These are phyloP conservation scores for Camellia granthamiana DNA, from an alignment of 148 eudicot species.

Conservation along the genomic window DNA sequence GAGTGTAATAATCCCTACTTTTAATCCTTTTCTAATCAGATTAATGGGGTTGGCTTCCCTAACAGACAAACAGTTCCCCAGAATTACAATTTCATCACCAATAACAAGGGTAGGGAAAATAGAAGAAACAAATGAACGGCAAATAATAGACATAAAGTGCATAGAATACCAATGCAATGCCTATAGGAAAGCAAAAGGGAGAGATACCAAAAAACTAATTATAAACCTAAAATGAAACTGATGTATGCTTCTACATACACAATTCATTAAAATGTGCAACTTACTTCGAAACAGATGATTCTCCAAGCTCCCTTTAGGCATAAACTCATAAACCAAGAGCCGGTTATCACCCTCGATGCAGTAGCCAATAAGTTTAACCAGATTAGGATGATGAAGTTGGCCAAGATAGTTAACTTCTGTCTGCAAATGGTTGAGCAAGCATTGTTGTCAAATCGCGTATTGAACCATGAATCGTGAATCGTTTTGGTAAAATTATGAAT, in stretches of 20 bases:
- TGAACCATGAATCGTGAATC: too few species aligned
- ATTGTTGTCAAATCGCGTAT: too few species aligned
- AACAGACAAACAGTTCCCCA: too few species aligned
- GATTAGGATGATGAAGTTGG: conserved; percentile 38
- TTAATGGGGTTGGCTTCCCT: not conserved
- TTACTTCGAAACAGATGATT: conserved; percentile 38
- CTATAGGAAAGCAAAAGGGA: not conserved
- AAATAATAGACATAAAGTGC: not conserved
- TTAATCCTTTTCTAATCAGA: not conserved
- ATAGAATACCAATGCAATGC: not conserved
- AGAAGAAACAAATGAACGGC: not conserved
- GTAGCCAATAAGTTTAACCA: conserved; percentile 35
- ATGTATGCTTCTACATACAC: not conserved
- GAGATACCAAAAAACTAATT: not conserved
- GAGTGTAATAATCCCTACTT: too few species aligned
- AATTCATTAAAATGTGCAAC: conserved; percentile 9
- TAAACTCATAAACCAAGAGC: conserved; percentile 34
- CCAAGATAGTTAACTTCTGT: conserved; percentile 38
- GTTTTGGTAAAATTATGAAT: too few species aligned
- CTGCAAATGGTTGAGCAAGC: conserved; percentile 16
- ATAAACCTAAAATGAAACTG: not conserved
- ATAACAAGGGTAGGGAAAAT: not conserved
- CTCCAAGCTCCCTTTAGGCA: conserved; percentile 40
- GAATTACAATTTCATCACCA: not conserved
- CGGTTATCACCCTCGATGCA: conserved; percentile 35